Percentiles rank a stretch among this genome's conserved stretches.
These are phyloP conservation scores for Arabis hirsuta DNA, from an alignment of 345 rosid genomes.

Conservation along the genomic window DNA sequence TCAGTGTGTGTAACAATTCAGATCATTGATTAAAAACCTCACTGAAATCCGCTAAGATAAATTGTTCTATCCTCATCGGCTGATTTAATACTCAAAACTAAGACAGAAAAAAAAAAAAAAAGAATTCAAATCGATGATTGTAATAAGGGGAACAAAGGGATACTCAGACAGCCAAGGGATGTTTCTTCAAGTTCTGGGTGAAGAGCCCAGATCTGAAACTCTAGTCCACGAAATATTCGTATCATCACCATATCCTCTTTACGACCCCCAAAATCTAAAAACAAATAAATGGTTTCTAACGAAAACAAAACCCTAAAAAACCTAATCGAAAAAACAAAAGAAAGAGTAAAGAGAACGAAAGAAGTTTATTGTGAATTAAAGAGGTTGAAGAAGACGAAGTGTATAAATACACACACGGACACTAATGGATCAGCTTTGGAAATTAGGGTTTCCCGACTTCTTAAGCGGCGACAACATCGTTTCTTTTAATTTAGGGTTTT, in stretches of 20 bases:
- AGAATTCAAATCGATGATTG: too few relatives aligned
- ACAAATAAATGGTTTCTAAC: background rate
- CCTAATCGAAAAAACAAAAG: background rate
- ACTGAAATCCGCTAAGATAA: constrained; percentile 99
- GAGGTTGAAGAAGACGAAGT: background rate
- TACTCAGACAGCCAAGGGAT: constrained; percentile 99
- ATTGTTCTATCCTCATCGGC: constrained; percentile 81
- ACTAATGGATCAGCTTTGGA: background rate
- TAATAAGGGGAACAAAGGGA: constrained; percentile 1
- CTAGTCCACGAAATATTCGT: constrained; percentile 83
- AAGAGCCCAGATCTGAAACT: constrained; percentile 90
- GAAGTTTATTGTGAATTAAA: background rate
- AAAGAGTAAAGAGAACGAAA: background rate
- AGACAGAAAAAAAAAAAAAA: background rate
- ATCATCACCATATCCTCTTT: constrained; percentile 65
- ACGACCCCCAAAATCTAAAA: too few relatives aligned
- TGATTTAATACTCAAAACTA: too few relatives aligned
- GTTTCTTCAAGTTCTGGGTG: constrained; percentile 73
- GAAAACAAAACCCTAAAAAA: background rate
- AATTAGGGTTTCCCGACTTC: constrained; percentile 28
- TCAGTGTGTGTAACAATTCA: constrained; percentile 99
- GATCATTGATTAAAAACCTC: constrained; percentile 81
- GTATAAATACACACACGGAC: constrained; percentile 28
- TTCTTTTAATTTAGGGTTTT: too few relatives aligned
- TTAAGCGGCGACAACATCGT: background rate